Conservation (phyloP, 2,329 filamentous ascomycete species). For the Nemania sp. region DNA sequence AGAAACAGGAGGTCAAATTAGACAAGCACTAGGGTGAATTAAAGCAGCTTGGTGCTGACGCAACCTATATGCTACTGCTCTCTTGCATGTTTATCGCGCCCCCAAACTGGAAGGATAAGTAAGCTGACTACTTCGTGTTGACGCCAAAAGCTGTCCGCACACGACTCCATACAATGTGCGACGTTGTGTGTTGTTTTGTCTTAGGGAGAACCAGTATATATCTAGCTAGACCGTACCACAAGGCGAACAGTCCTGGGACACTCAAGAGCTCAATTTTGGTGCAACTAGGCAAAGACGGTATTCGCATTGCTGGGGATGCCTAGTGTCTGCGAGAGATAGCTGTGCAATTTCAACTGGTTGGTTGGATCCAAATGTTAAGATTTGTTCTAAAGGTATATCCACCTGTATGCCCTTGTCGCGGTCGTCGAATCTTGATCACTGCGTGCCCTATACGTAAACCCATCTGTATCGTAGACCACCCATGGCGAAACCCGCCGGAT, state of each 20-base stretch:
- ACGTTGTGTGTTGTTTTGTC: slow-evolving; percentile 7
- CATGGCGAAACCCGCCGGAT: slow-evolving; percentile 15
- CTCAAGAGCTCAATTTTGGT: slow-evolving; percentile 4
- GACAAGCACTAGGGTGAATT: background rate
- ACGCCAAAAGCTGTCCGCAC: slow-evolving; percentile 4
- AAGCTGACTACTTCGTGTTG: slow-evolving; percentile 18
- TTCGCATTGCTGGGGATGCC: slow-evolving; percentile 5
- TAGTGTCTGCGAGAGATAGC: background rate
- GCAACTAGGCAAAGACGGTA: slow-evolving; percentile 15
- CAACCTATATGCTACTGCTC: slow-evolving; percentile 8
- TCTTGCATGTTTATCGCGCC: slow-evolving; percentile 18
- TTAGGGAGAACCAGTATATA: slow-evolving; percentile 1
- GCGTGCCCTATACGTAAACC: slow-evolving; percentile 28
- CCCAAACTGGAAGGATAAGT: background rate
- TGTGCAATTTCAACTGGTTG: slow-evolving; percentile 14
- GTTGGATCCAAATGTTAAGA: slow-evolving; percentile 15
- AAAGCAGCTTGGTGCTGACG: slow-evolving; percentile 15
- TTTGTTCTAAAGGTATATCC: slow-evolving; percentile 26
- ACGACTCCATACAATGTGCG: no score
- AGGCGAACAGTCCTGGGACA: background rate
- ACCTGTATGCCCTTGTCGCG: slow-evolving; percentile 13
- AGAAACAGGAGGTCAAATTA: background rate
- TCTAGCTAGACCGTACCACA: background rate
- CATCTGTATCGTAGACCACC: slow-evolving; percentile 26
- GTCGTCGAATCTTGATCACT: slow-evolving; percentile 11